These are phyloP conservation scores for Lagenidium giganteum DNA, from an alignment of 352 stramenopile genomes.

Conservation along the genomic window DNA sequence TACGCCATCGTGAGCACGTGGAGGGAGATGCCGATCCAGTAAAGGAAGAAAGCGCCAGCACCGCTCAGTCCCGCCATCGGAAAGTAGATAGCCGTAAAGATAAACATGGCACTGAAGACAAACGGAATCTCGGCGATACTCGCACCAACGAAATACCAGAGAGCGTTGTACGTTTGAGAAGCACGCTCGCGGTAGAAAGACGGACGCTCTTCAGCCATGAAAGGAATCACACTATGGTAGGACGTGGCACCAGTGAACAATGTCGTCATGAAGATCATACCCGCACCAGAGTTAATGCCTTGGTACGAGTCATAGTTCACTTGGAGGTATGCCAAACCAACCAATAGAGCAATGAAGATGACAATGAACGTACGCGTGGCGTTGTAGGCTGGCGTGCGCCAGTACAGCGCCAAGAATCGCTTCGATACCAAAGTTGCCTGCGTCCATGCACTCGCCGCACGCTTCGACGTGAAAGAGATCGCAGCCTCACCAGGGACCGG, in stretches of 20 bases:
- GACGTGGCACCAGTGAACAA: constrained; percentile 52
- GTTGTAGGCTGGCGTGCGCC: constrained; percentile 3
- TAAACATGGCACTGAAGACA: constrained; percentile 12
- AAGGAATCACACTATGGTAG: constrained; percentile 43
- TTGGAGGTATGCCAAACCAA: background rate
- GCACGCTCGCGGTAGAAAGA: constrained; percentile 79
- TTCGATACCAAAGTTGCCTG: constrained; percentile 18
- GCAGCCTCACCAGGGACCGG: constrained; percentile 1
- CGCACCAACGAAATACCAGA: constrained; percentile 19
- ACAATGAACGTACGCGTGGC: background rate
- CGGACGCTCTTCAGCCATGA: constrained; percentile 60
- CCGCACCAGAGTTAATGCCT: constrained; percentile 23
- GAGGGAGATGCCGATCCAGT: constrained; percentile 41
- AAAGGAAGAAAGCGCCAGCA: constrained; percentile 29
- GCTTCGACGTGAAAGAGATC: constrained; percentile 19
- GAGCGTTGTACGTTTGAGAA: constrained; percentile 55
- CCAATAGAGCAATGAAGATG: background rate
- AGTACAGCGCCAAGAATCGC: constrained; percentile 6
- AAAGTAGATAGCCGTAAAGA: constrained; percentile 44
- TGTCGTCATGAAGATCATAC: constrained; percentile 57
- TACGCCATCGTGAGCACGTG: constrained; percentile 40
- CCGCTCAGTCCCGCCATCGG: constrained; percentile 23
- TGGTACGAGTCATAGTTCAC: constrained; percentile 3
- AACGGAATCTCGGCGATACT: constrained; percentile 50
- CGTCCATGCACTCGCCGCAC: background rate